phyloP scores from a whole-genome alignment of 257 asterid genomes.

The Misopates orontium region DNA sequence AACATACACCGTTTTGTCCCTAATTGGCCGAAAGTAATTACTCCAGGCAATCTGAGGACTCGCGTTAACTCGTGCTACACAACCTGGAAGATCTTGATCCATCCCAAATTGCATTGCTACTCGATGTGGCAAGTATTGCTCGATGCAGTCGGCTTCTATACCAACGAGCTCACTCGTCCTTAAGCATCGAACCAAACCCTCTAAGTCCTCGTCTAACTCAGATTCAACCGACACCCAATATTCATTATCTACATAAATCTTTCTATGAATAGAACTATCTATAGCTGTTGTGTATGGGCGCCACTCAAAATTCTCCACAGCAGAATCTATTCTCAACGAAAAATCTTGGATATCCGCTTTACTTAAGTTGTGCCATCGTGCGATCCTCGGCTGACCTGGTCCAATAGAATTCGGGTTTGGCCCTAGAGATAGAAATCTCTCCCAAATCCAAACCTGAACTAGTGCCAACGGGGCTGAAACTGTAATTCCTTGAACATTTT shows the following conservation, averaged over 20 bases:
- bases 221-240: slow-evolving; percentile 18
- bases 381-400: slow-evolving; percentile 31
- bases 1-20: slow-evolving; percentile 31
- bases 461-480: slow-evolving; percentile 28
- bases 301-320: slow-evolving; percentile 23
- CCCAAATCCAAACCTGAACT: slow-evolving; percentile 54
- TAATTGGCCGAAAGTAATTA: slow-evolving; percentile 29
- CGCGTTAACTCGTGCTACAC: slow-evolving; percentile 11
- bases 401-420: slow-evolving; percentile 16
- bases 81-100: slow-evolving; percentile 48
- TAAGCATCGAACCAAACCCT: slow-evolving; percentile 28
- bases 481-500: not conserved
- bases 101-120: slow-evolving; percentile 53
- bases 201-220: slow-evolving; percentile 19
- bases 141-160: slow-evolving; percentile 33
- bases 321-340: slow-evolving; percentile 12
- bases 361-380: slow-evolving; percentile 35
- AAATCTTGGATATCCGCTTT: not conserved
- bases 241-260: slow-evolving; percentile 20
- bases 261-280: not conserved
- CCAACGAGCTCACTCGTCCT: slow-evolving; percentile 40
- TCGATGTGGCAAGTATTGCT: slow-evolving; percentile 50
- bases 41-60: slow-evolving; percentile 34
- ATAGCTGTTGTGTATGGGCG: slow-evolving; percentile 31
- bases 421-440: slow-evolving; percentile 33